These are phyloP conservation scores for Fraxinus xanthoxyloides DNA, from an alignment of 305 asterid genomes.

Conservation along the genomic window DNA sequence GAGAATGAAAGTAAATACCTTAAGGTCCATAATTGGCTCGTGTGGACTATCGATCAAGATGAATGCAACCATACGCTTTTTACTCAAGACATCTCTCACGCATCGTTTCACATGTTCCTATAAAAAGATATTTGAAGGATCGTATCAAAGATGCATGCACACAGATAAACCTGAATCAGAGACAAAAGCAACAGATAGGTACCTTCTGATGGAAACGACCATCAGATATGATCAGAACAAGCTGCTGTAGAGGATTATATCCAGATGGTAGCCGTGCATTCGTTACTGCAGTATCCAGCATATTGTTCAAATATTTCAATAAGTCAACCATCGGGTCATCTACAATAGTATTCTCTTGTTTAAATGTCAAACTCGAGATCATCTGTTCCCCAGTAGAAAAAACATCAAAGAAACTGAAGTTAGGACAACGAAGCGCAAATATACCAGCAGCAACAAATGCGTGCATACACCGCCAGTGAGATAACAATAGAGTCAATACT, in stretches of 20 bases:
- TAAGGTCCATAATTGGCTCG: conserved; percentile 60
- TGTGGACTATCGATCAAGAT: conserved; percentile 71
- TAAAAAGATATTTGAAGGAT: neutral
- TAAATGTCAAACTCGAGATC: conserved; percentile 87
- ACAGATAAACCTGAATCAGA: neutral
- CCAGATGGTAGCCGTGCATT: conserved; percentile 85
- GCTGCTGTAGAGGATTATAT: conserved; percentile 93
- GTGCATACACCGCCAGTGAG: neutral
- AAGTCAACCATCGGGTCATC: conserved; percentile 88
- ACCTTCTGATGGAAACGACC: conserved; percentile 92
- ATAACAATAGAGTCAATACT: neutral
- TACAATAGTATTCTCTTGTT: conserved; percentile 80
- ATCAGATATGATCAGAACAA: conserved; percentile 88
- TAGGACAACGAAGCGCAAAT: neutral
- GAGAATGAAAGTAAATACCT: conserved; percentile 33
- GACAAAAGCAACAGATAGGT: conserved; percentile 2
- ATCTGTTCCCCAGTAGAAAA: conserved; percentile 46
- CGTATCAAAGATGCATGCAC: neutral
- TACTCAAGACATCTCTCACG: conserved; percentile 70
- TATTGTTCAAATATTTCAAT: conserved; percentile 63
- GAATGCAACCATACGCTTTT: conserved; percentile 86
- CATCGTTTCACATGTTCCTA: conserved; percentile 67
- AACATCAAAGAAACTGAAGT: conserved; percentile 11
- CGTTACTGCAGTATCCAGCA: conserved; percentile 64
- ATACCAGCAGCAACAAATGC: neutral